Conservation (phyloP, 2,329 filamentous ascomycete species). For the Beauveria varroae region DNA sequence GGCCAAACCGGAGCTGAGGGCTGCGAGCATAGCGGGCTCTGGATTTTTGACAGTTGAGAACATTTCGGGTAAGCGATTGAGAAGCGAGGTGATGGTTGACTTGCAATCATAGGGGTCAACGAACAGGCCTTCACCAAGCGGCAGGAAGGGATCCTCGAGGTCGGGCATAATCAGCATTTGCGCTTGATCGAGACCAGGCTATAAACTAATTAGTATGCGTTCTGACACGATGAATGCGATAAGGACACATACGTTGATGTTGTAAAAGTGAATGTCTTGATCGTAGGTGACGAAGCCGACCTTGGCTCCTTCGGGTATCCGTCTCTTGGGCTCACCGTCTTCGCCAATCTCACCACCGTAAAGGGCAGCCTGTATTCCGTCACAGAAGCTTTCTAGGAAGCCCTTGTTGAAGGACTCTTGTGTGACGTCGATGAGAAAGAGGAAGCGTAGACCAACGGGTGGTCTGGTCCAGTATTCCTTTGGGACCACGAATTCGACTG, state of each 20-base stretch:
- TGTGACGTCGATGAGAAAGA: constrained; percentile 91
- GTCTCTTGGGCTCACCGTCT: constrained; percentile 44
- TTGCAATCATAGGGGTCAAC: constrained; percentile 90
- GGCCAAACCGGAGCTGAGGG: constrained; percentile 74
- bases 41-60: constrained; percentile 85
- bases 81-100: constrained; percentile 78
- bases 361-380: constrained; percentile 76
- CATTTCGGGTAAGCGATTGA: constrained; percentile 74
- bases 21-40: constrained; percentile 79
- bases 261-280: constrained; percentile 97
- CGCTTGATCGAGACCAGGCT: constrained; percentile 72
- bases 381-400: constrained; percentile 82
- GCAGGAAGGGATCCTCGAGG: constrained; percentile 91
- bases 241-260: constrained; percentile 61
- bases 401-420: constrained; percentile 88
- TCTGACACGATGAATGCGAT: neutral
- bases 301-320: constrained; percentile 71
- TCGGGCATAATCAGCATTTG: constrained; percentile 99
- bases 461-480: constrained; percentile 99
- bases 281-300: constrained; percentile 95
- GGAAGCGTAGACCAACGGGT: constrained; percentile 76
- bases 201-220: constrained; percentile 13
- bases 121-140: constrained; percentile 84
- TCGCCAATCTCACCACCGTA: constrained; percentile 62
- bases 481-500: constrained; percentile 91